Conservation (phyloP, 139 green algal genomes). For the Picochlorum costavermella region DNA sequence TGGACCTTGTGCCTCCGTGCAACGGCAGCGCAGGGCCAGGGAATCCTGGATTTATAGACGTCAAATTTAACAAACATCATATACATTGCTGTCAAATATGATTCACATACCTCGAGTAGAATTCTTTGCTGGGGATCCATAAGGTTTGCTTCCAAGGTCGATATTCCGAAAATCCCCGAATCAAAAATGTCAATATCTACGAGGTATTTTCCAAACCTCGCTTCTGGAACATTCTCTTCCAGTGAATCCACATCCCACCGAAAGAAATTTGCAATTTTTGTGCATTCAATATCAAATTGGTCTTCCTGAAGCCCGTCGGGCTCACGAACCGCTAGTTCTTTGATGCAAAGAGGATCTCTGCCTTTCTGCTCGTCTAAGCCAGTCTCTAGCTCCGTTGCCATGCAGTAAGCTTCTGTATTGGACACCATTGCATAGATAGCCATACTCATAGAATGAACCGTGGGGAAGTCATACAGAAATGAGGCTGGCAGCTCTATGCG, state of each 20-base stretch:
- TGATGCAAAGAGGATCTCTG: neutral
- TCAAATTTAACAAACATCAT: too few species aligned
- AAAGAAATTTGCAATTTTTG: constrained; percentile 15
- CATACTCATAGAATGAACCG: neutral
- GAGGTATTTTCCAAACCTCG: constrained; percentile 48
- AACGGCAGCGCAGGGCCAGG: constrained; percentile 1
- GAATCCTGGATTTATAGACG: neutral
- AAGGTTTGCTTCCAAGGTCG: constrained; percentile 40
- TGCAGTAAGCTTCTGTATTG: neutral
- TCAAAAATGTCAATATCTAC: constrained; percentile 58
- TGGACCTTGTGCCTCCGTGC: neutral
- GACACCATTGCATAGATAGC: neutral
- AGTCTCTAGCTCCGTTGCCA: neutral
- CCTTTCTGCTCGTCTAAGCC: neutral
- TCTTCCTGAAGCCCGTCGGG: neutral
- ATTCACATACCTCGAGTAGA: constrained; percentile 40
- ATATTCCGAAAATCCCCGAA: constrained; percentile 47
- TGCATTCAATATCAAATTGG: constrained; percentile 5
- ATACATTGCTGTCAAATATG: too few species aligned
- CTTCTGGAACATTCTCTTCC: neutral
- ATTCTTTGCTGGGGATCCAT: constrained; percentile 77
- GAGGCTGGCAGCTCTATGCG: constrained; percentile 27
- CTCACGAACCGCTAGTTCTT: neutral
- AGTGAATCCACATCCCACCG: constrained; percentile 49
- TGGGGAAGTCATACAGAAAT: constrained; percentile 44